These are phyloP conservation scores for Pseudognaphalium luteoalbum DNA, from an alignment of 129 eudicot genomes.

Conservation along the genomic window DNA sequence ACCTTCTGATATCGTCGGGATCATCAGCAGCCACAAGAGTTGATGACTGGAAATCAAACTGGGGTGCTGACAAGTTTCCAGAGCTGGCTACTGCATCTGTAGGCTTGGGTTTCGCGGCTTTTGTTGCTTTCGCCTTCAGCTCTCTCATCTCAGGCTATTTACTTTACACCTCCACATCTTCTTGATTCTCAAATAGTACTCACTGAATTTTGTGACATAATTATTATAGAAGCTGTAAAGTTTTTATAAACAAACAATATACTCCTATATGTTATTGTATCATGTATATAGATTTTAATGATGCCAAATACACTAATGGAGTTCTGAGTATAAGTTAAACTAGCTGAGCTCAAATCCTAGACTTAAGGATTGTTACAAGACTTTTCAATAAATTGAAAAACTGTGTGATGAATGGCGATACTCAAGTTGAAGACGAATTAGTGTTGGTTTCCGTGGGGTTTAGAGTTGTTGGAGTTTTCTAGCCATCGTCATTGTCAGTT, in stretches of 20 bases:
- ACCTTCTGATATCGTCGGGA: constrained; percentile 84
- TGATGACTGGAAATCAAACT: constrained; percentile 84
- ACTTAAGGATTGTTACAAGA: neutral
- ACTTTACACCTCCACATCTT: constrained; percentile 51
- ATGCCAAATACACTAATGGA: constrained; percentile 21
- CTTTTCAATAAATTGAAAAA: neutral
- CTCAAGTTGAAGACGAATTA: neutral
- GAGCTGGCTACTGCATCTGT: constrained; percentile 77
- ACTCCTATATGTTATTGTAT: constrained; percentile 12
- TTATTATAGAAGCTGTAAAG: constrained; percentile 25
- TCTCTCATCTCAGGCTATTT: constrained; percentile 82
- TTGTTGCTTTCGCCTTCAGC: constrained; percentile 64
- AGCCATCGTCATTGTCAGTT: neutral
- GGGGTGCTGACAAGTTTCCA: constrained; percentile 94
- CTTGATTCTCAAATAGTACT: constrained; percentile 21
- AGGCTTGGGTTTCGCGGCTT: constrained; percentile 69
- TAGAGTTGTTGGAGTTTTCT: neutral
- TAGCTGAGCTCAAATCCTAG: constrained; percentile 3
- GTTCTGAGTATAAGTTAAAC: constrained; percentile 4
- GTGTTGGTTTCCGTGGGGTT: neutral
- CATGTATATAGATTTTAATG: constrained; percentile 25
- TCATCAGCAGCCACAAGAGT: constrained; percentile 82
- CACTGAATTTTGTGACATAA: constrained; percentile 25
- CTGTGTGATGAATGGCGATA: neutral
- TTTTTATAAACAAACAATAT: constrained; percentile 11